Percentiles rank a stretch among this genome's conserved stretches.
Conservation (phyloP, 495 filamentous ascomycete genomes). For the Jackrogersella multiformis region DNA sequence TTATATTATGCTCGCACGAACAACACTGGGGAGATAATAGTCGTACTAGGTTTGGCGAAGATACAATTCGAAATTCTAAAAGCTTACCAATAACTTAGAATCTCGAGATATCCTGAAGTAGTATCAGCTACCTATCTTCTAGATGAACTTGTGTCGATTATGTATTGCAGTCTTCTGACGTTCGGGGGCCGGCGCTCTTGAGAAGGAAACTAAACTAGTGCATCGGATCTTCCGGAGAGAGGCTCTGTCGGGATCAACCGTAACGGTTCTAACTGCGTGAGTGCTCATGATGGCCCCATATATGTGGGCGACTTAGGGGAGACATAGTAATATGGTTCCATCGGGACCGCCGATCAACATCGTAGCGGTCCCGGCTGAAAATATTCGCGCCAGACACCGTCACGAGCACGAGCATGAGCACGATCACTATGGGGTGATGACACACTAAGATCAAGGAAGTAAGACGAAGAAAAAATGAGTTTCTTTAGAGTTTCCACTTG, state of each 20-base stretch:
- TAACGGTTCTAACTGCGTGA: slow-evolving; percentile 22
- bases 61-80: background rate
- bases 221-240: slow-evolving; percentile 26
- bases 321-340: slow-evolving; percentile 34
- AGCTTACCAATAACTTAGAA: background rate
- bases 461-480: background rate
- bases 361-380: slow-evolving; percentile 12
- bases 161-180: too few species aligned
- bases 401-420: too few species aligned
- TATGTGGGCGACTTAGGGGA: slow-evolving; percentile 22
- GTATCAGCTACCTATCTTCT: background rate
- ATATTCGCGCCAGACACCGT: slow-evolving; percentile 37
- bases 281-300: slow-evolving; percentile 37
- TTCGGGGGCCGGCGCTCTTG: slow-evolving; percentile 28
- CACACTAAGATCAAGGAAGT: slow-evolving; percentile 6
- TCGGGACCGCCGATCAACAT: slow-evolving; percentile 31
- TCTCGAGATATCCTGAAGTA: background rate
- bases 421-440: slow-evolving; percentile 39
- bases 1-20: too few species aligned
- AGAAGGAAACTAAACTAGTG: slow-evolving; percentile 7
- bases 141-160: background rate
- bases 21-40: background rate
- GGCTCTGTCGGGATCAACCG: slow-evolving; percentile 40
- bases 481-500: slow-evolving; percentile 13
- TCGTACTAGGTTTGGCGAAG: background rate